Conservation (phyloP, 805 yeast genomes). For the Candida dendrica region DNA sequence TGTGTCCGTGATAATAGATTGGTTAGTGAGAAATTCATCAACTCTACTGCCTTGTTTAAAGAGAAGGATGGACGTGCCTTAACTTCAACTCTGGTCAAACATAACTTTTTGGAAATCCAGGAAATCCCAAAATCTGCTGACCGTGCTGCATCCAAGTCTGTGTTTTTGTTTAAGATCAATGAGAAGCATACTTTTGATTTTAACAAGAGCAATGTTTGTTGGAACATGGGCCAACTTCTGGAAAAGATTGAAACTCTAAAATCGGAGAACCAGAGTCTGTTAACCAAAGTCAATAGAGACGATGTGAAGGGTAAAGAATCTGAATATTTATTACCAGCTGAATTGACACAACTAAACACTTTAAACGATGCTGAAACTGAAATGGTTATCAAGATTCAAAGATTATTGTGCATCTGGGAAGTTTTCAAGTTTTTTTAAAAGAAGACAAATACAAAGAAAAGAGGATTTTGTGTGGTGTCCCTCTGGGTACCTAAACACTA, state of each 20-base stretch:
- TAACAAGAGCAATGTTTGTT: slow-evolving; percentile 38
- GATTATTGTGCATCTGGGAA: slow-evolving; percentile 53
- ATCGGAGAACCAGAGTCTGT: slow-evolving; percentile 52
- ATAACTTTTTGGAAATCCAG: slow-evolving; percentile 78
- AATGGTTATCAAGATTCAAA: slow-evolving; percentile 44
- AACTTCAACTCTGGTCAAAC: slow-evolving; percentile 54
- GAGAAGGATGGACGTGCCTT: slow-evolving; percentile 72
- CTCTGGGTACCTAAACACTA: too few relatives aligned
- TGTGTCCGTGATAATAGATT: slow-evolving; percentile 65
- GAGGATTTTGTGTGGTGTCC: too few relatives aligned
- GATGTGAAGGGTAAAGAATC: slow-evolving; percentile 83
- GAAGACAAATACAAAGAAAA: too few relatives aligned
- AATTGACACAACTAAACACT: slow-evolving; percentile 60
- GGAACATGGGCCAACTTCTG: slow-evolving; percentile 39
- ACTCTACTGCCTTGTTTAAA: slow-evolving; percentile 67
- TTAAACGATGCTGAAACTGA: slow-evolving; percentile 52
- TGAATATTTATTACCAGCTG: slow-evolving; percentile 66
- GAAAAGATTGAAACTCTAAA: slow-evolving; percentile 51
- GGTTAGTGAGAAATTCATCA: slow-evolving; percentile 79
- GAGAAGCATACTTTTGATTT: slow-evolving; percentile 42
- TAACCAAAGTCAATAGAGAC: slow-evolving; percentile 79
- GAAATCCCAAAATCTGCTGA: slow-evolving; percentile 91
- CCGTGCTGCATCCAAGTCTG: slow-evolving; percentile 84
- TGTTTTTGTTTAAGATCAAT: slow-evolving; percentile 71
- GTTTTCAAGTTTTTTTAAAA: slow-evolving; percentile 35